Evolutionary conservation across 768 basidiomycete genomes (phyloP), one percentile per base, ranked within the genome.

Genomic region (Phlebiopsis flavidoalba): DNA sequence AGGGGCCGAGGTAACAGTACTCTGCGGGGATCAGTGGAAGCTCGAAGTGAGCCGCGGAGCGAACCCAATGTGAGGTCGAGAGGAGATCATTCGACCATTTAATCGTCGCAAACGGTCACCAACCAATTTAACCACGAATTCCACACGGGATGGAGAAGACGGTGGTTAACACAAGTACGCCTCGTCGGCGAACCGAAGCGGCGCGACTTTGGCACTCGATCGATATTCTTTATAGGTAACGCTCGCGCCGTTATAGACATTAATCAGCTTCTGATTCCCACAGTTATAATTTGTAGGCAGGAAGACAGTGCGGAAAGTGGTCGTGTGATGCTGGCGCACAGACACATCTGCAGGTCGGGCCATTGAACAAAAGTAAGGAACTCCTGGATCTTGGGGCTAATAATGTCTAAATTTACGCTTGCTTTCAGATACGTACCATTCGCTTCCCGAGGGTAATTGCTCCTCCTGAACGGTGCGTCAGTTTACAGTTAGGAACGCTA

Each of bases 91-190:
- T 80, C 65, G 79, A 85, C 62, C 85, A 86, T 66, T 72, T 86
- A 24, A 72, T 86, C 31, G 77, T 83, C 36, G 82, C 82, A 22
- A 77, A 72, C n/a, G 85, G 85, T 5, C 81, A 81, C n/a, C 60
- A 80, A 84, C 59, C 83, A 83, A n/a, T n/a, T 62, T 73, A 79
- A 59, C 83, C 85, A 2, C 72, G 73, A 24, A 72, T 77, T 1
- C 78, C 78, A 5, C 62, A 64, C 5, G 80, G 72, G 68, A 66
- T 12, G 84, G 84, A 1, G 75, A 80, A 56, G 75, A 80, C 1
- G 72, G 5, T 86, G 85, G 84, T 66, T 82, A 10, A 71, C 67
- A 3, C 67, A 3, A 71, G 69, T 36, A 59, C 64, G 8, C 65
- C 63, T 10, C 40, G 49, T 5, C 3, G 63, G 64, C 2, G 57